Evolutionary conservation across 768 basidiomycete species (phyloP), one percentile per base, ranked within the genome.

Genomic region (Tylopilus rubrobrunneus): DNA sequence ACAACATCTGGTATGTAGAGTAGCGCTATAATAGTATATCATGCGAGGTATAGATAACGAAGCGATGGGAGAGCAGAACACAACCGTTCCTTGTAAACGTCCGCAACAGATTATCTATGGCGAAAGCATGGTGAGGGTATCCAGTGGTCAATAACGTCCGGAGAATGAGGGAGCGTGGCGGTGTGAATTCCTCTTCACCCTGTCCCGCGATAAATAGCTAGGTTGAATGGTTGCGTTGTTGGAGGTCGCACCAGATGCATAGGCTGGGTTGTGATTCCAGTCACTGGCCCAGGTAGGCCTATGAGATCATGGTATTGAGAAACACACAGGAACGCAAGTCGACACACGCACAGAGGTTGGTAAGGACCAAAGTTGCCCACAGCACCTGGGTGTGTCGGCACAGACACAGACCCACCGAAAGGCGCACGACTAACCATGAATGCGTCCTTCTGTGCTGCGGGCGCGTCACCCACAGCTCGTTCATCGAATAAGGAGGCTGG

Each of bases 241-340:
- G 49, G 56, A 46, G 37, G 46, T 46, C 31, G 46, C 51, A 39
- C 51, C 52, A 49, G 57, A 57, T 48, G 53, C 49, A 45, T 46
- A 52, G n/a, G 8, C 1, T 21, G 54, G 33, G 36, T 59, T 53
- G 10, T 49, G 47, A n/a, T 58, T 42, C 65, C 65, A 66, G 36
- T 66, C 63, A 21, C 50, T 51, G n/a, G 55, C 56, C 57, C 58
- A 65, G 36, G 55, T 44, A 34, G 43, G 34, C 42, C 60, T 60
- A 19, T 9, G 39, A 14, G 28, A 25, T 17, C 21, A 37, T 44
- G 52, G 52, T 4, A 5, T 31, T 31, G 10, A 60, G 49, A 12
- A n/a, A 29, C 21, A 28, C 4, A 3, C 31, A 4, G 47, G 27
- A 45, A 46, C 36, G 9, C 17, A 34, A 21, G 23, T 28, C 1